These are phyloP conservation scores for Cucurbita pepo DNA, from an alignment of 306 rosid genomes.

Conservation along the genomic window DNA sequence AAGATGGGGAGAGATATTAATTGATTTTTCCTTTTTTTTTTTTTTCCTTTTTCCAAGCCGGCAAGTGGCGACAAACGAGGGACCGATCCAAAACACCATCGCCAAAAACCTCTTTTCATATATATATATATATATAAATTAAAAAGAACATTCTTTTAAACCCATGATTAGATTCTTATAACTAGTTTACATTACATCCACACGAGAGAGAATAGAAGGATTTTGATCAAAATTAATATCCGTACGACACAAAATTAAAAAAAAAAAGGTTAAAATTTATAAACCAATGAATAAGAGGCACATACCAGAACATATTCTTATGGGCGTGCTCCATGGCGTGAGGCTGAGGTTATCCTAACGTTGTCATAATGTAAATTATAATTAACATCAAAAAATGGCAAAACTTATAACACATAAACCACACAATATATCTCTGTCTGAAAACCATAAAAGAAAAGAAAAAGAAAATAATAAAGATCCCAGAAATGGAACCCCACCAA, in stretches of 20 bases:
- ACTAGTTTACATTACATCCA: background rate
- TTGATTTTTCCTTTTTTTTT: background rate
- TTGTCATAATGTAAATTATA: background rate
- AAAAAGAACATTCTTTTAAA: background rate
- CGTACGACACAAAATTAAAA: background rate
- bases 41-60: background rate
- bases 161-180: background rate
- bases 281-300: background rate
- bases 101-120: background rate
- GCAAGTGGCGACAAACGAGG: conserved; percentile 6
- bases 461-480: background rate
- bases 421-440: background rate
- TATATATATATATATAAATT: too few species aligned
- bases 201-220: background rate
- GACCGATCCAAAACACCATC: background rate
- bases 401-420: background rate
- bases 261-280: background rate
- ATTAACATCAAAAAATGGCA: background rate
- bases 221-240: background rate
- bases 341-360: conserved; percentile 7
- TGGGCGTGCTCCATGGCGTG: background rate
- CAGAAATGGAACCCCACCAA: background rate
- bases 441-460: background rate
- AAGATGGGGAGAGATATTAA: background rate
- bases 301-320: background rate